Evolutionary conservation across 2,329 filamentous ascomycete species (phyloP).

Genomic region (Verticillium alfalfae): DNA sequence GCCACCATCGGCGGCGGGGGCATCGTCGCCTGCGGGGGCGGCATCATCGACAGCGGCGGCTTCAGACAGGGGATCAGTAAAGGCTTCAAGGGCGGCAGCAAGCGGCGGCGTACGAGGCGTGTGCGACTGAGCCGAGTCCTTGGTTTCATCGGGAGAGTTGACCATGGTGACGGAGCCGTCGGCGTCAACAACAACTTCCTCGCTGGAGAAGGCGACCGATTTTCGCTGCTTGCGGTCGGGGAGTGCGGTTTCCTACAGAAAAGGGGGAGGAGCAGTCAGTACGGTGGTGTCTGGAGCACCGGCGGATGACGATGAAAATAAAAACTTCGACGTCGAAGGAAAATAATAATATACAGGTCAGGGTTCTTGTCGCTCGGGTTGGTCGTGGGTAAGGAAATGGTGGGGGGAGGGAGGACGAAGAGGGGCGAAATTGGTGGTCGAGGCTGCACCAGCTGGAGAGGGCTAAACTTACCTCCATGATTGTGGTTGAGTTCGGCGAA

Average conservation of each 20-base stretch:
- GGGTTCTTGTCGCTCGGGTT: background rate
- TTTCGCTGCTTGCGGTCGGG: slow-evolving; percentile 73
- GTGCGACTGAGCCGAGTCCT: slow-evolving; percentile 78
- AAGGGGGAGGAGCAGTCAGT: background rate
- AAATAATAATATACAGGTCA: background rate
- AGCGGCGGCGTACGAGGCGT: slow-evolving; percentile 60
- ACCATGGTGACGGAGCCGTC: slow-evolving; percentile 80
- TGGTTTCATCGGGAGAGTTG: slow-evolving; percentile 67
- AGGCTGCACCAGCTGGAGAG: slow-evolving; percentile 2
- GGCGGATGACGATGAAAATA: background rate
- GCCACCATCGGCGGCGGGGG: slow-evolving; percentile 54
- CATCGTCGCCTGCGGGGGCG: slow-evolving; percentile 21
- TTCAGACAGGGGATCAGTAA: slow-evolving; percentile 43
- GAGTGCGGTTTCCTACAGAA: slow-evolving; percentile 13
- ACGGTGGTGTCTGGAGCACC: background rate
- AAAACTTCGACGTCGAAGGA: background rate
- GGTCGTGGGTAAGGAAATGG: background rate
- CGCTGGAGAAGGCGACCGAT: slow-evolving; percentile 89
- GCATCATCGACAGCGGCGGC: slow-evolving; percentile 19
- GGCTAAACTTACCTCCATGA: slow-evolving; percentile 25
- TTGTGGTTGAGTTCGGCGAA: slow-evolving; percentile 11
- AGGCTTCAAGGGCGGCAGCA: slow-evolving; percentile 47
- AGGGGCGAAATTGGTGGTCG: slow-evolving; percentile 9
- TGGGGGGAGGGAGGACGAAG: slow-evolving; percentile 11
- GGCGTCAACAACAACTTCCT: slow-evolving; percentile 79